Percentiles rank a stretch among this genome's conserved stretches.
These are phyloP conservation scores for Heterobasidion occidentale DNA, from an alignment of 1,284 basidiomycete genomes.

Conservation along the genomic window DNA sequence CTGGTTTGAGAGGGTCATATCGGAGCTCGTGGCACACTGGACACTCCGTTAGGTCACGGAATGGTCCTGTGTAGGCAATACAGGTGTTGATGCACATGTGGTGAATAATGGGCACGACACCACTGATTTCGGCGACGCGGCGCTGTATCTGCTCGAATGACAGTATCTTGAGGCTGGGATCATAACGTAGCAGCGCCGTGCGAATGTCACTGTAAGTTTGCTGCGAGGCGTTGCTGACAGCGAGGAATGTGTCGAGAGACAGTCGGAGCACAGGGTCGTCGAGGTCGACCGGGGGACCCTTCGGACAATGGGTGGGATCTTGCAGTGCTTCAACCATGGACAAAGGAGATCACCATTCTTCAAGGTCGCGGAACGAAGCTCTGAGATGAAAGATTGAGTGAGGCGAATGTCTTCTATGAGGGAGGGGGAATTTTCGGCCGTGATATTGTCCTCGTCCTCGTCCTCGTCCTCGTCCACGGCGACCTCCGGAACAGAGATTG, in stretches of 20 bases:
- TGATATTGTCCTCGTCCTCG: background rate
- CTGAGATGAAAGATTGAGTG: background rate
- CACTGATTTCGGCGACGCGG: conserved; percentile 16
- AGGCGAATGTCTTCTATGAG: background rate
- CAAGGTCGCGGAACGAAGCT: background rate
- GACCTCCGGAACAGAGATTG: too few relatives aligned
- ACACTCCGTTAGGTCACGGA: conserved; percentile 14
- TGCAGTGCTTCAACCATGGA: background rate
- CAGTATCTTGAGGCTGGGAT: conserved; percentile 9
- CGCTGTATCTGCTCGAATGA: conserved; percentile 16
- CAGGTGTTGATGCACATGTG: conserved; percentile 30
- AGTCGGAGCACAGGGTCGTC: background rate
- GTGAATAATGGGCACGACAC: conserved; percentile 19
- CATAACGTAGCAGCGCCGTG: conserved; percentile 8
- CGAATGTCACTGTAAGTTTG: conserved; percentile 15
- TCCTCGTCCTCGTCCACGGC: too few relatives aligned
- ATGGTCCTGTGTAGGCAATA: conserved; percentile 26
- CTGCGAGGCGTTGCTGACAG: conserved; percentile 17
- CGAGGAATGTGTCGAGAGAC: conserved; percentile 12
- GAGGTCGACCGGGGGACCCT: background rate
- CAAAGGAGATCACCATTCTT: background rate
- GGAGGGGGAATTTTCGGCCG: background rate
- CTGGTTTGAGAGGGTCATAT: conserved; percentile 5
- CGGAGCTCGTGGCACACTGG: conserved; percentile 13
- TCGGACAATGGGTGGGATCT: background rate